Base-by-base conservation (phyloP, 2,329 filamentous ascomycete species). In the Pseudopithomyces maydicus region DNA sequence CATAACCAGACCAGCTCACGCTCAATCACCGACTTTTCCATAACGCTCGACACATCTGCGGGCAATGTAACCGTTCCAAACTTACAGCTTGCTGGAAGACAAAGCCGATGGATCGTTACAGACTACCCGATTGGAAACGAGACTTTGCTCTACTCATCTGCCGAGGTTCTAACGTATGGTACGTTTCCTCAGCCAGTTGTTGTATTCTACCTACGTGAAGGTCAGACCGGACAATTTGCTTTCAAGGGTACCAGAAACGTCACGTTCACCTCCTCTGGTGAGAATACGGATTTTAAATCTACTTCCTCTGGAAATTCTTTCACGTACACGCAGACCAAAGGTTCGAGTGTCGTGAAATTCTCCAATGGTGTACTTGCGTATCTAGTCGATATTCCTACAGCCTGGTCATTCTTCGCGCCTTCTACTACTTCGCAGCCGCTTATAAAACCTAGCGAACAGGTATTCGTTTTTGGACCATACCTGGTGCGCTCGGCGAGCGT, bases 401-500 rank as follows among this genome's bases (percentile, higher is more conserved):
- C 82, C 1, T 86, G 82, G 80, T 81, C 80, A 6, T 84, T 86
- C 66, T 86, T 82, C 74, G 83, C 83, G 1, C 80, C 83, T 3
- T 74, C 80, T 1, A 73, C 84, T 7, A 80, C 79, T 0, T 65
- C 63, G 1, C 74, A 81, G 53, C 83, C 83, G 0, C 69, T 78
- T 39, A 78, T 80, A 0, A 68, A 70, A 1, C 74, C 81, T 0
- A 63, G 79, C 48, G 67, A 84, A 58, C 82, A 85, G 35, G 75
- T 69, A 2, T 72, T 73, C 35, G 65, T 69, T 20, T 20, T 69
- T 10, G 69, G 71, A 7, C 69, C 70, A 3, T 71, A 69, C 29
- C 64, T 71, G 6, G 69, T 73, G 23, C 63, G 83, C 4, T 77
- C 77, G 1, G 80, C 80, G 4, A 69, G 55, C 0, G 61, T 81